Conservation (phyloP, 1,284 basidiomycete genomes). For the Ganoderma sp. region DNA sequence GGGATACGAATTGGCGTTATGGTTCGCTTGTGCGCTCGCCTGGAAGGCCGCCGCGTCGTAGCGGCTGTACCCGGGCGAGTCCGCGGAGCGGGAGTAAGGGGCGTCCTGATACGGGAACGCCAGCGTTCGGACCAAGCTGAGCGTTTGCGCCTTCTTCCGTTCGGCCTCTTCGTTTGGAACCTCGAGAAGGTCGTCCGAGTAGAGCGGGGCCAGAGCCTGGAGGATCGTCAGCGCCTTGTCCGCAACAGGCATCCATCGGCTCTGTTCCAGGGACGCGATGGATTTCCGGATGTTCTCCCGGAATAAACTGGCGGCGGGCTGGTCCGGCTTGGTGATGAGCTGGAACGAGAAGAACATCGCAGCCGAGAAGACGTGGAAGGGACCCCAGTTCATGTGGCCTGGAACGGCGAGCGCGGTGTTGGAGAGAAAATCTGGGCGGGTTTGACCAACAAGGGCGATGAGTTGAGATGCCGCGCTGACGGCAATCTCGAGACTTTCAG, state of each 20-base stretch:
- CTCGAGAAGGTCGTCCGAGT: conserved; percentile 61
- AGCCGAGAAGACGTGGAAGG: conserved; percentile 81
- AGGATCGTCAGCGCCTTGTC: conserved; percentile 76
- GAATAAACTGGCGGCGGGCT: conserved; percentile 74
- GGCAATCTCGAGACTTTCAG: conserved; percentile 69
- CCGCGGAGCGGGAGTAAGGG: conserved; percentile 43
- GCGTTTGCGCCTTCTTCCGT: conserved; percentile 61
- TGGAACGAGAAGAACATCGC: conserved; percentile 89
- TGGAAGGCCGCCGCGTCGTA: conserved; percentile 19
- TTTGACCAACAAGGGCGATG: conserved; percentile 67
- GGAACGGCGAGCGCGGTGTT: conserved; percentile 72
- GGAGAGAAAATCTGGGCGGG: conserved; percentile 70
- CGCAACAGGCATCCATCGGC: conserved; percentile 64
- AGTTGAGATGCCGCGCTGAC: conserved; percentile 76
- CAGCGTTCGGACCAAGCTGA: conserved; percentile 70
- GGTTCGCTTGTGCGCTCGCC: conserved; percentile 11
- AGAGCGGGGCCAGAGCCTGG: conserved; percentile 69
- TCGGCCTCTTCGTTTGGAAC: conserved; percentile 54
- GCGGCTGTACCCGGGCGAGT: conserved; percentile 32
- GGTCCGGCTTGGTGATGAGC: conserved; percentile 76
- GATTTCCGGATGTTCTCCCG: conserved; percentile 75
- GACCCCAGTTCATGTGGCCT: conserved; percentile 82
- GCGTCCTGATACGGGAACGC: conserved; percentile 82
- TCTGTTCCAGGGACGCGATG: conserved; percentile 65
- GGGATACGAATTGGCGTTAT: conserved; percentile 6